Evolutionary conservation across 1,284 basidiomycete species (phyloP), one percentile per base, ranked within the genome.

Genomic region (Pholiota adiposa): DNA sequence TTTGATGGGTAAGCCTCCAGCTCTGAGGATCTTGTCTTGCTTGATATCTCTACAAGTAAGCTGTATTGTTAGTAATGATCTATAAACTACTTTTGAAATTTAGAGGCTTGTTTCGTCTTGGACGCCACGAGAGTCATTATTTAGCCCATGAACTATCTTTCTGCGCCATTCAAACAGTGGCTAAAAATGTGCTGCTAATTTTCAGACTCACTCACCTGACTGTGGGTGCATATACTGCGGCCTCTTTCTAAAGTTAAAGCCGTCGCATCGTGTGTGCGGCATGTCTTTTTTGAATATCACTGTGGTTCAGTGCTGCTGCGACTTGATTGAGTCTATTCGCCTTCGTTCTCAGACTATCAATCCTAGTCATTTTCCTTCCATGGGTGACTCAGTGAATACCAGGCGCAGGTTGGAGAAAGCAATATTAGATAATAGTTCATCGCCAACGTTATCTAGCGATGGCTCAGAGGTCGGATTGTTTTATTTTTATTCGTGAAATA

Each of bases 1-100:
- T 65, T 9, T 65, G 36, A 65, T 50, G 9, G n/a, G 40, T 46
- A 23, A 46, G 44, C 21, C 44, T 46, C 23, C 18, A 19, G 27
- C n/a, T 7, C 7, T 54, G 34, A 14, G 19, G 12, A 43, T 55
- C 58, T 54, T 51, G 23, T 54, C 33, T n/a, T 43, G 21, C 50
- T 25, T 11, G 14, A 12, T 14, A n/a, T 38, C 36, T 16, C 29
- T 48, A 27, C 29, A 48, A 23, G 19, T 34, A 23, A 21, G 11
- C 19, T 29, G 48, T 51, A 56, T 27, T 51, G 31, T 60, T 51
- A 25, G 19, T 53, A 18, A 53, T 41, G 27, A 16, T 54, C 19
- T 36, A 16, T 23, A 18, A 52, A 38, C 12, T 52, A 43, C 12
- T 23, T 43, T 43, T 43, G 41, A 23, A 43, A 8, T 43, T 9